A percentile compares a stretch with the other conserved stretches of the same genome.
Conservation (phyloP, 305 asterid genomes). For the Fraxinus floribunda region DNA sequence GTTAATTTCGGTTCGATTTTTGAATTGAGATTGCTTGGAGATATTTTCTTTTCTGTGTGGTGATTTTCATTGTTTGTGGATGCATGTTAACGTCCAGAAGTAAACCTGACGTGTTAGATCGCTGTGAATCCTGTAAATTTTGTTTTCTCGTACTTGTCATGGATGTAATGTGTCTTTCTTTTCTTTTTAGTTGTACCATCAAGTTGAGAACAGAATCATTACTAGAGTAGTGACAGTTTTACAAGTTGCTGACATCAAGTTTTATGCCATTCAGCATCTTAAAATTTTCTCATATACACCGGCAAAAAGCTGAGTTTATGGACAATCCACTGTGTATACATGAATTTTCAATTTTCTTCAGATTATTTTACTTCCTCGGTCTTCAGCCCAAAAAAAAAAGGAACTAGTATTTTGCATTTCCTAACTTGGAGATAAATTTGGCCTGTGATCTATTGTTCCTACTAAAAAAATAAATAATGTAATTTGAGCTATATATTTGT, state of each 20-base stretch:
- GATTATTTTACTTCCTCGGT: neutral
- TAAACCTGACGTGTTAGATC: conserved; percentile 32
- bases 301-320: neutral
- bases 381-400: neutral
- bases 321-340: neutral
- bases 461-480: neutral
- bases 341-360: neutral
- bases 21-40: neutral
- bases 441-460: neutral
- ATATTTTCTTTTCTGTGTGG: neutral
- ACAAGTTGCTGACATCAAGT: neutral
- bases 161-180: conserved; percentile 8
- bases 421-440: neutral
- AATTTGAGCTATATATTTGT: neutral
- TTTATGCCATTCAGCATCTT: neutral
- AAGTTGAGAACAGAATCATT: neutral
- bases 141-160: neutral
- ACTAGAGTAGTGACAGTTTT: neutral
- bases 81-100: conserved; percentile 20
- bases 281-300: neutral
- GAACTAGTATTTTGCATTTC: neutral
- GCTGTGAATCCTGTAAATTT: neutral
- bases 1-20: conserved; percentile 7
- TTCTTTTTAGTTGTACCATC: neutral
- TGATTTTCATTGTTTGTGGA: neutral